phyloP scores from a whole-genome alignment of 345 rosid species.

The Gossypium sturtianum region DNA sequence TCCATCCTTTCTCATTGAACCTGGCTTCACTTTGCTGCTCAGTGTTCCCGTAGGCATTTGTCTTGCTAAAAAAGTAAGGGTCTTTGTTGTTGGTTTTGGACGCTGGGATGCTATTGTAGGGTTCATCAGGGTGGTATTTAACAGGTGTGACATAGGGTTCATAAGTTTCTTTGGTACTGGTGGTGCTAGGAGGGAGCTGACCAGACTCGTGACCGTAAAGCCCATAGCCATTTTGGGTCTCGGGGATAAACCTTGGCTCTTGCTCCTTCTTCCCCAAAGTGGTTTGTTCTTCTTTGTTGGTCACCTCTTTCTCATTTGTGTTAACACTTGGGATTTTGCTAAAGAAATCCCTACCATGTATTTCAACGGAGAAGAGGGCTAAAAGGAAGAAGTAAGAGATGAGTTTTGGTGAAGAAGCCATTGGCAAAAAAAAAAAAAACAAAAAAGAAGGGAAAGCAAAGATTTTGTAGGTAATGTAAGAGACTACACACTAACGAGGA shows the following conservation, averaged over 20 bases:
- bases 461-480: neutral
- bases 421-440: neutral
- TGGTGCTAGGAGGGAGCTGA: slow-evolving; percentile 25
- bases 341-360: slow-evolving; percentile 33
- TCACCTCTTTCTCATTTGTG: slow-evolving; percentile 10
- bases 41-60: slow-evolving; percentile 3
- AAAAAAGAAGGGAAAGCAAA: neutral
- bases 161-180: slow-evolving; percentile 4
- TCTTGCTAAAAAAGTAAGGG: slow-evolving; percentile 18
- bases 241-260: slow-evolving; percentile 29
- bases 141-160: slow-evolving; percentile 21
- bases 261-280: slow-evolving; percentile 7
- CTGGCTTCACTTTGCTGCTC: slow-evolving; percentile 16
- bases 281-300: slow-evolving; percentile 6
- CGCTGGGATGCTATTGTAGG: slow-evolving; percentile 21
- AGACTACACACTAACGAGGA: neutral
- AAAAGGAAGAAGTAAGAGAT: slow-evolving; percentile 18
- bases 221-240: slow-evolving; percentile 47
- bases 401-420: slow-evolving; percentile 24
- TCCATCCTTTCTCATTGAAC: slow-evolving; percentile 22
- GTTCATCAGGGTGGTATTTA: slow-evolving; percentile 16
- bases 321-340: slow-evolving; percentile 27
- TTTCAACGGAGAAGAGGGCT: slow-evolving; percentile 17
- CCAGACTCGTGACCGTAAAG: slow-evolving; percentile 37
- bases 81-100: slow-evolving; percentile 8